Percentiles rank a stretch among this genome's conserved stretches.
phyloP scores from a whole-genome alignment of 1,284 basidiomycete species.

The Tilletia walkeri region DNA sequence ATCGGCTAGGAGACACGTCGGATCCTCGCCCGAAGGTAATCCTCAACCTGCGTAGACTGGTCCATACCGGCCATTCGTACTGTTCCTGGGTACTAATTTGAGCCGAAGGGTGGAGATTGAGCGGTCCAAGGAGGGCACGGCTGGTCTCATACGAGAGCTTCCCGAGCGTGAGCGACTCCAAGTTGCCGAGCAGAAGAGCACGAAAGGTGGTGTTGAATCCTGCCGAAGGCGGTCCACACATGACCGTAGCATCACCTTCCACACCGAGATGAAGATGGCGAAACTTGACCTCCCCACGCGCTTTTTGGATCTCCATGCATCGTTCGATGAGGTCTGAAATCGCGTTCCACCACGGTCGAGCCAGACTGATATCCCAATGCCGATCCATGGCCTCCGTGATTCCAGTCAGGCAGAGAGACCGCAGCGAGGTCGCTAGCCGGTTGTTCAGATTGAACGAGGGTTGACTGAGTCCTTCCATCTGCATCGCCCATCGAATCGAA shows the following conservation, averaged over 20 bases:
- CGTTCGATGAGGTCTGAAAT: background rate
- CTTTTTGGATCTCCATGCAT: background rate
- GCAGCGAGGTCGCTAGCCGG: background rate
- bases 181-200: background rate
- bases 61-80: slow-evolving; percentile 6
- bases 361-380: background rate
- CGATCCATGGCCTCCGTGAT: background rate
- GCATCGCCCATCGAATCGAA: background rate
- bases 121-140: slow-evolving; percentile 1
- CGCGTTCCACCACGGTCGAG: background rate
- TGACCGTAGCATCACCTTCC: background rate
- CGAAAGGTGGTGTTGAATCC: background rate
- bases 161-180: slow-evolving; percentile 5
- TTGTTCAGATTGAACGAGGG: background rate
- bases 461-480: slow-evolving; percentile 1
- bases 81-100: background rate
- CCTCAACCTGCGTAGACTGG: background rate
- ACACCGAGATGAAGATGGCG: background rate
- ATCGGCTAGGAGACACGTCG: background rate
- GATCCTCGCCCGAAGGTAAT: background rate
- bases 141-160: slow-evolving; percentile 4
- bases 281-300: background rate
- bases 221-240: background rate
- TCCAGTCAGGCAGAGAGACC: slow-evolving; percentile 11
- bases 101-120: background rate